Conservation (phyloP, 495 filamentous ascomycete genomes). For the Aspergillus hancockii region DNA sequence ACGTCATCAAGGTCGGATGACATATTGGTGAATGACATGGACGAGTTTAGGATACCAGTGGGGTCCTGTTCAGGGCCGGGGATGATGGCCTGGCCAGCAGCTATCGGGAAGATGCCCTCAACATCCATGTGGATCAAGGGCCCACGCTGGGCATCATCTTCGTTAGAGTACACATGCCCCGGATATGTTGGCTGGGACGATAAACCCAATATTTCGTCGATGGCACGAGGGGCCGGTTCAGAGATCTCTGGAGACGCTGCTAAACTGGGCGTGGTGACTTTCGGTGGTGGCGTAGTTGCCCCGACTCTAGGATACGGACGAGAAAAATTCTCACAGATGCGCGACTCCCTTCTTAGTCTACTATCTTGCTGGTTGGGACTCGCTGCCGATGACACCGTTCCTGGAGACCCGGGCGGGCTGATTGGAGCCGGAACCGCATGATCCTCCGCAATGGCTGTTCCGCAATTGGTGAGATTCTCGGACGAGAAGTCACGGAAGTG, state of each 20-base stretch:
- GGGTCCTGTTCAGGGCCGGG: constrained; percentile 49
- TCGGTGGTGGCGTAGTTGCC: constrained; percentile 31
- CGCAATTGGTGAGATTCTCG: constrained; percentile 40
- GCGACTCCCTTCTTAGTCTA: constrained; percentile 31
- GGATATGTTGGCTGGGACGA: constrained; percentile 31
- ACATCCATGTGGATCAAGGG: constrained; percentile 23
- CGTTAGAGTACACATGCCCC: constrained; percentile 38
- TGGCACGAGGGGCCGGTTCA: constrained; percentile 43
- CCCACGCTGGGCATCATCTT: constrained; percentile 12
- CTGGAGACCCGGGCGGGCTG: constrained; percentile 23
- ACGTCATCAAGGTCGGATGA: constrained; percentile 62
- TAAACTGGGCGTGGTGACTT: constrained; percentile 29
- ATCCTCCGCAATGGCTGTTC: constrained; percentile 29
- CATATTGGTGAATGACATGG: constrained; percentile 36
- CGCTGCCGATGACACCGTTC: constrained; percentile 14
- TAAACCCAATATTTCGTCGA: constrained; percentile 47
- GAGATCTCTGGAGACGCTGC: constrained; percentile 34
- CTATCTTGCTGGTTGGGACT: constrained; percentile 20
- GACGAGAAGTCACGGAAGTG: constrained; percentile 64
- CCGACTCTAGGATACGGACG: constrained; percentile 41
- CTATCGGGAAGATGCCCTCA: constrained; percentile 22
- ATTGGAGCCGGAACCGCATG: constrained; percentile 17
- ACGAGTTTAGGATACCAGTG: constrained; percentile 43
- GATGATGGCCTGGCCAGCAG: constrained; percentile 39
- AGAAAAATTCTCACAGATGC: constrained; percentile 51